phyloP scores from a whole-genome alignment of 192 early-diverging fungal genomes.

The Phycomyces blakesleeanus region DNA sequence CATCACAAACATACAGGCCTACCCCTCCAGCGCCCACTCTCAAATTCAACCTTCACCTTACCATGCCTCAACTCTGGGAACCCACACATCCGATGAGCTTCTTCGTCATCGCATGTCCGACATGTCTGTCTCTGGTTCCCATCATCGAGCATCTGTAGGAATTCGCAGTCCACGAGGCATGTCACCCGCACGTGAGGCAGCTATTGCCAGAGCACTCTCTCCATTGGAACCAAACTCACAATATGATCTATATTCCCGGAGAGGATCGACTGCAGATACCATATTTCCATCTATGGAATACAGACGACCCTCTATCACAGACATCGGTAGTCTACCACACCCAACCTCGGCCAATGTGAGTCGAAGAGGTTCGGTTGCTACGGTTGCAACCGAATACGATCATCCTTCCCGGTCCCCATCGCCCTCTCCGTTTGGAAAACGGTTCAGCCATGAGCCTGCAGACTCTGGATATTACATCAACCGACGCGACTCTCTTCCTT shows the following conservation, averaged over 20 bases:
- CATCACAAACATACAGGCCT: conserved; percentile 23
- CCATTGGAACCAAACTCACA: conserved; percentile 31
- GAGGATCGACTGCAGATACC: conserved; percentile 28
- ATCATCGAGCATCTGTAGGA: not conserved
- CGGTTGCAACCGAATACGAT: conserved; percentile 26
- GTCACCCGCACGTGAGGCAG: conserved; percentile 16
- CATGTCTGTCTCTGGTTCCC: conserved; percentile 22
- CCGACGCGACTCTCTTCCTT: conserved; percentile 10
- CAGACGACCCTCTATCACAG: conserved; percentile 26
- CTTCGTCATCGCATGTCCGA: conserved; percentile 36
- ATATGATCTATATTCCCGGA: conserved; percentile 22
- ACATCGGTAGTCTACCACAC: conserved; percentile 27
- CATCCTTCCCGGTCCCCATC: conserved; percentile 31
- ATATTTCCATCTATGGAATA: conserved; percentile 23
- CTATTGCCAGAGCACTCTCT: conserved; percentile 16
- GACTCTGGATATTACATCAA: not conserved
- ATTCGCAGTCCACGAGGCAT: conserved; percentile 1
- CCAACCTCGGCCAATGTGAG: conserved; percentile 21
- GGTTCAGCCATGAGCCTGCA: not conserved
- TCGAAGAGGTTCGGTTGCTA: conserved; percentile 29
- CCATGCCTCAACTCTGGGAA: not conserved
- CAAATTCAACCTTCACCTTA: not conserved
- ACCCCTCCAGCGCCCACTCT: conserved; percentile 16
- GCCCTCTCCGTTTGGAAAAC: conserved; percentile 25
- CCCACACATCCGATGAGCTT: conserved; percentile 23